A percentile compares a stretch with the other conserved stretches of the same genome.
Conservation (phyloP, 2,329 filamentous ascomycete species). For the Didymella pinodella region DNA sequence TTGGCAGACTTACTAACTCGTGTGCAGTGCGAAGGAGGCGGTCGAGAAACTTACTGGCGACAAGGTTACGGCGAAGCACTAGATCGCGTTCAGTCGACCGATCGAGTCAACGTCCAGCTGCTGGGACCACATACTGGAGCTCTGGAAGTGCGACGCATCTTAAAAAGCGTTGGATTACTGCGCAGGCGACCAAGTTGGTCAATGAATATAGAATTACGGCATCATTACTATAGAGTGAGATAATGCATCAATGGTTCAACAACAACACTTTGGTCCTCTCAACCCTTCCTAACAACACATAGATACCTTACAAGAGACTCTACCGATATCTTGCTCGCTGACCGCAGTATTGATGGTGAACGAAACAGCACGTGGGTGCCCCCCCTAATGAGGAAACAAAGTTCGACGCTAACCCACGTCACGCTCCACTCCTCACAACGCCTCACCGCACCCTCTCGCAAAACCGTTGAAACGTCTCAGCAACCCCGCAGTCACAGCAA, state of each 20-base stretch:
- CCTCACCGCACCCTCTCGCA: background rate
- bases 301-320: background rate
- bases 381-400: slow-evolving; percentile 7
- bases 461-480: background rate
- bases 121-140: background rate
- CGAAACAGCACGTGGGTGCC: background rate
- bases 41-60: slow-evolving; percentile 72
- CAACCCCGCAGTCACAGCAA: background rate
- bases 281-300: too few species aligned
- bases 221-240: slow-evolving; percentile 16
- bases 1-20: slow-evolving; percentile 31
- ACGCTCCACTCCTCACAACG: slow-evolving; percentile 16
- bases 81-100: slow-evolving; percentile 46
- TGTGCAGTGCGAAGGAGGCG: slow-evolving; percentile 67
- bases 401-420: slow-evolving; percentile 19
- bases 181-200: slow-evolving; percentile 6
- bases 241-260: slow-evolving; percentile 19
- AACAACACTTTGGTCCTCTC: background rate
- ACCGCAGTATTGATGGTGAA: background rate
- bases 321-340: background rate
- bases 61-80: slow-evolving; percentile 70
- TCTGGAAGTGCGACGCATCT: slow-evolving; percentile 3
- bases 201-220: slow-evolving; percentile 14
- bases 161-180: slow-evolving; percentile 9
- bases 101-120: slow-evolving; percentile 7